These are phyloP conservation scores for Emergomyces africanus DNA, from an alignment of 2,329 filamentous ascomycete species.

Conservation along the genomic window DNA sequence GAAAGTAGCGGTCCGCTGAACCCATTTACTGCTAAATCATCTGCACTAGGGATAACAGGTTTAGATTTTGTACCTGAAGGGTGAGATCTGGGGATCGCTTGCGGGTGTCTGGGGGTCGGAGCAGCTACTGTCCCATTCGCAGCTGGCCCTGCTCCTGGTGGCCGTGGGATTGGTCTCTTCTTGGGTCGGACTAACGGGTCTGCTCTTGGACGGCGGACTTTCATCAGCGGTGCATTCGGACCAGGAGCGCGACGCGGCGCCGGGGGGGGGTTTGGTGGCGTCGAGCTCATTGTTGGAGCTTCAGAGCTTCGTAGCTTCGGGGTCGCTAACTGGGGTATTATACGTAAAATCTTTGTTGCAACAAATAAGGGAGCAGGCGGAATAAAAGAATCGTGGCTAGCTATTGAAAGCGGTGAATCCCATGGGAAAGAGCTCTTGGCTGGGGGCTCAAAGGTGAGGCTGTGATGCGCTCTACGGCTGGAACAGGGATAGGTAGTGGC, in stretches of 20 bases:
- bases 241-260: constrained; percentile 34
- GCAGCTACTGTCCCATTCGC: constrained; percentile 12
- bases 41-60: constrained; percentile 12
- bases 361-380: neutral
- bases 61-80: constrained; percentile 8
- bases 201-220: constrained; percentile 38
- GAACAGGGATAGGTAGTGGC: too few relatives aligned
- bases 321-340: neutral
- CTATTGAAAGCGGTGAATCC: neutral
- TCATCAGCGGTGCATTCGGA: constrained; percentile 32
- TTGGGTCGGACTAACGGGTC: constrained; percentile 56
- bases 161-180: constrained; percentile 26
- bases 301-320: neutral
- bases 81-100: constrained; percentile 11
- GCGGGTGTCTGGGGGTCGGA: constrained; percentile 7
- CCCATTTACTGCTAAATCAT: constrained; percentile 26
- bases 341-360: neutral
- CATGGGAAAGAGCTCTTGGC: neutral
- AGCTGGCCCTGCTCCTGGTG: constrained; percentile 7
- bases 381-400: neutral
- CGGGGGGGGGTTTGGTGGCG: constrained; percentile 33
- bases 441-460: neutral
- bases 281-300: constrained; percentile 25
- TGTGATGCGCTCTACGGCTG: too few relatives aligned
- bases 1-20: constrained; percentile 32